Percentiles rank a stretch among this genome's conserved stretches.
Evolutionary conservation across 163 green algal genomes (phyloP).

Genomic region (Chlamydomonas reinhardtii): DNA sequence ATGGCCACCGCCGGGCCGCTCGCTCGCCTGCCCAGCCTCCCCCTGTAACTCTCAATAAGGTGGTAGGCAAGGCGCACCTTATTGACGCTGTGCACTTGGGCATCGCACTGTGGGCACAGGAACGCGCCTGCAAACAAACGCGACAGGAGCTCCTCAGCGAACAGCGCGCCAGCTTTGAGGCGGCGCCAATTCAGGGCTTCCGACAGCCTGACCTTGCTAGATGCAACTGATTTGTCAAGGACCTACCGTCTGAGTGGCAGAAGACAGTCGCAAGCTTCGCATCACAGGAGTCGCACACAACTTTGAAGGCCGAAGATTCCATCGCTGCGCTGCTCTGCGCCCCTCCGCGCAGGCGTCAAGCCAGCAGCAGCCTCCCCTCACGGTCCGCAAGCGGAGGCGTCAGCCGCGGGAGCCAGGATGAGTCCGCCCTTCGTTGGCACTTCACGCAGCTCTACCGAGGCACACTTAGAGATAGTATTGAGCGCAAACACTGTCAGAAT

Average conservation of each 20-base stretch:
- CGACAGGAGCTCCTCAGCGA: background rate
- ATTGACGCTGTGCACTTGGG: constrained; percentile 42
- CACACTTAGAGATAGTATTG: too few relatives aligned
- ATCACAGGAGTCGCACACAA: constrained; percentile 2
- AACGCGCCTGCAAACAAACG: constrained; percentile 36
- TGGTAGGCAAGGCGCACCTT: constrained; percentile 6
- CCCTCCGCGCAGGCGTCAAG: too few relatives aligned
- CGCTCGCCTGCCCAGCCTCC: too few relatives aligned
- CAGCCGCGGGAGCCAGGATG: background rate
- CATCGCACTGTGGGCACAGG: constrained; percentile 39
- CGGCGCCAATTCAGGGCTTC: background rate
- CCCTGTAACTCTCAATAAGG: too few relatives aligned
- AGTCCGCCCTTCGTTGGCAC: too few relatives aligned
- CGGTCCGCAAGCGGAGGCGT: background rate
- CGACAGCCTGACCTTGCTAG: background rate
- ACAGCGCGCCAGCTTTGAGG: background rate
- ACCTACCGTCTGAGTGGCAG: constrained; percentile 41
- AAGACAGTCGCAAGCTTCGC: constrained; percentile 10
- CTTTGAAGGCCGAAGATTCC: background rate
- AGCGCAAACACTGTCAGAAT: too few relatives aligned
- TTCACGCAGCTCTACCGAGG: too few relatives aligned
- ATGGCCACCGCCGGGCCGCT: too few relatives aligned
- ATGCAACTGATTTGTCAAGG: background rate
- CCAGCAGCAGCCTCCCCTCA: background rate
- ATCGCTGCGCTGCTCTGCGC: background rate